Percentiles rank a stretch among this genome's conserved stretches.
phyloP scores from a whole-genome alignment of 805 yeast genomes.

The Candida silvatica region DNA sequence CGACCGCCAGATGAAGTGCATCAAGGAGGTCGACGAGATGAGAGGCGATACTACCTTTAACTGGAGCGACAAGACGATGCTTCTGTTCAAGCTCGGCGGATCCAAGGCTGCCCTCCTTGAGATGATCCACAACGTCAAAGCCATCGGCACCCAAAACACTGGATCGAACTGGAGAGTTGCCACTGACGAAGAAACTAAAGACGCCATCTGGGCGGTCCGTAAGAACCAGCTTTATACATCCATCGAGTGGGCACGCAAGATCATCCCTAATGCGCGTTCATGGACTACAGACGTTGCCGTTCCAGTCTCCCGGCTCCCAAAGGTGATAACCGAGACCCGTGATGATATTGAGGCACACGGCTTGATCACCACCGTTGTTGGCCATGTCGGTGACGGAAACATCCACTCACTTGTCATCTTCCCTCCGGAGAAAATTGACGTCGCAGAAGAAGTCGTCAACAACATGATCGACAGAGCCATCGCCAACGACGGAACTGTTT shows the following conservation, averaged over 20 bases:
- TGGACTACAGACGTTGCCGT: conserved; percentile 82
- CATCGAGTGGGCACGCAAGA: conserved; percentile 51
- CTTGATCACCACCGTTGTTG: conserved; percentile 48
- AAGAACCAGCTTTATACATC: conserved; percentile 61
- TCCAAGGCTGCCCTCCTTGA: conserved; percentile 30
- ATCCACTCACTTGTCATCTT: conserved; percentile 62
- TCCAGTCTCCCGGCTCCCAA: conserved; percentile 60
- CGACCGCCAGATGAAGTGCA: conserved; percentile 57
- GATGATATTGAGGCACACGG: conserved; percentile 47
- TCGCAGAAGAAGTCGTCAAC: conserved; percentile 42
- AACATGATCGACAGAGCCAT: conserved; percentile 60
- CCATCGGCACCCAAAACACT: conserved; percentile 43
- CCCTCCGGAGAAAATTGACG: conserved; percentile 36
- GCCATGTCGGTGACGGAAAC: conserved; percentile 80
- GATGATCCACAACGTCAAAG: conserved; percentile 34
- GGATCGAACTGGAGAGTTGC: conserved; percentile 53
- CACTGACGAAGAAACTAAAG: conserved; percentile 45
- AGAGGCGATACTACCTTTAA: conserved; percentile 8
- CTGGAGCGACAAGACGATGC: conserved; percentile 23
- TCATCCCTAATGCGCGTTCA: conserved; percentile 33
- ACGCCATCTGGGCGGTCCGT: conserved; percentile 66
- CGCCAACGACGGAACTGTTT: conserved; percentile 67
- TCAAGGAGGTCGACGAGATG: conserved; percentile 41
- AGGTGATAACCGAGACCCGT: conserved; percentile 54
- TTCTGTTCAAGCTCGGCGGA: conserved; percentile 59